phyloP scores from a whole-genome alignment of 768 basidiomycete species.

The Serendipita indica region DNA sequence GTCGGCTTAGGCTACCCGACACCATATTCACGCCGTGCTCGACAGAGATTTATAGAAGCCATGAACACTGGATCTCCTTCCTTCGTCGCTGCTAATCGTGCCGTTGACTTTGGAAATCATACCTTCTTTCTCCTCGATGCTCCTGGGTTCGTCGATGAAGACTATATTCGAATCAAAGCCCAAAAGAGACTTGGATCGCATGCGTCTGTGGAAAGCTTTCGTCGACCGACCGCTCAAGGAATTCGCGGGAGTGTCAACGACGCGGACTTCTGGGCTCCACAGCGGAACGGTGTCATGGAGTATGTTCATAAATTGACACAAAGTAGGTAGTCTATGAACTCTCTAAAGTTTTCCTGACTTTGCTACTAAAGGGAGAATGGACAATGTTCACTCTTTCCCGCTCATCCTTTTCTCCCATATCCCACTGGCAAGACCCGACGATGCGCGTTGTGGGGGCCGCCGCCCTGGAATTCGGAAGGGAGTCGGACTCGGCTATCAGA shows the following conservation, averaged over 20 bases:
- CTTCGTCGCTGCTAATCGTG: slow-evolving; percentile 41
- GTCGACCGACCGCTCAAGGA: slow-evolving; percentile 18
- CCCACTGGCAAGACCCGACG: slow-evolving; percentile 63
- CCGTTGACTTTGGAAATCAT: slow-evolving; percentile 47
- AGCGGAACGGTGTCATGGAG: not conserved
- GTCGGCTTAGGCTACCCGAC: slow-evolving; percentile 41
- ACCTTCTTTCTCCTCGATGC: slow-evolving; percentile 60
- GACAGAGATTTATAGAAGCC: slow-evolving; percentile 52
- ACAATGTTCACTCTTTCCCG: slow-evolving; percentile 25
- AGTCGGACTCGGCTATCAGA: slow-evolving; percentile 60
- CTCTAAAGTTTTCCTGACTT: not conserved
- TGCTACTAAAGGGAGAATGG: not conserved
- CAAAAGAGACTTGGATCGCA: no score
- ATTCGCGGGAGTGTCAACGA: not conserved
- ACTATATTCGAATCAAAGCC: slow-evolving; percentile 32
- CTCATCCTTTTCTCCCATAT: slow-evolving; percentile 75
- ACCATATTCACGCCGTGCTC: slow-evolving; percentile 33
- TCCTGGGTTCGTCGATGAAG: slow-evolving; percentile 60
- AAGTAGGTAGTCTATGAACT: not conserved
- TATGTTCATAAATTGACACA: not conserved
- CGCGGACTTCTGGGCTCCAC: not conserved
- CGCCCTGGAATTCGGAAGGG: slow-evolving; percentile 60
- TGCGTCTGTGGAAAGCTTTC: slow-evolving; percentile 21
- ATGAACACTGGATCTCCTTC: slow-evolving; percentile 62
- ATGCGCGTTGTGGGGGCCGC: slow-evolving; percentile 55